phyloP scores from a whole-genome alignment of 164 flowering plant genomes.

The Aristolochia californica region DNA sequence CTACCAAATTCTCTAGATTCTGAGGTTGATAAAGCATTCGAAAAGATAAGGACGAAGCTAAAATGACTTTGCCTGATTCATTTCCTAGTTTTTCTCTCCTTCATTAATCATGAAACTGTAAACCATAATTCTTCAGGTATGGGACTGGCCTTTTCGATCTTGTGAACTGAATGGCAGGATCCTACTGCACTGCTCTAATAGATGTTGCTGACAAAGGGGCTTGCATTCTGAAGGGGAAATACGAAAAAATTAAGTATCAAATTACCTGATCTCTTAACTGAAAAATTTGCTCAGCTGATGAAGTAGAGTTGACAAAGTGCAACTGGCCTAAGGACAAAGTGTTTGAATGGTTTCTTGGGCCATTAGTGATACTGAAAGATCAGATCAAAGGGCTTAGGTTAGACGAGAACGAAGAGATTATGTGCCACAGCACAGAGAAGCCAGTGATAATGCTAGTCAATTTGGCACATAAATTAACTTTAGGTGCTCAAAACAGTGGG shows the following conservation, averaged over 20 bases:
- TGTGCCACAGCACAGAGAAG: slow-evolving; percentile 38
- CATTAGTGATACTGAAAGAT: slow-evolving; percentile 74
- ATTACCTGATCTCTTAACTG: slow-evolving; percentile 28
- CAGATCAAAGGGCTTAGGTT: slow-evolving; percentile 60
- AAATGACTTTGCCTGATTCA: no score
- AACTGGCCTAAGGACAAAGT: slow-evolving; percentile 67
- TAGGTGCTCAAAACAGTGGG: no score
- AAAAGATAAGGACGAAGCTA: no score
- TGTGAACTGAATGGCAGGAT: slow-evolving; percentile 67
- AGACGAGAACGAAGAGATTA: slow-evolving; percentile 52
- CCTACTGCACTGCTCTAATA: slow-evolving; percentile 57
- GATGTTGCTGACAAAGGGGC: slow-evolving; percentile 53
- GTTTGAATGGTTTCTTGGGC: slow-evolving; percentile 78
- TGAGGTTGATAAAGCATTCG: no score
- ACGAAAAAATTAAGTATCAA: slow-evolving; percentile 52
- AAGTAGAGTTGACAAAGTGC: slow-evolving; percentile 38
- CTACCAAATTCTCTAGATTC: no score
- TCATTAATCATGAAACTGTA: background rate
- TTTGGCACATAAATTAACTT: no score
- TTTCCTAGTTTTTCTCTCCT: background rate
- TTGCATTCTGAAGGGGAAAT: slow-evolving; percentile 56
- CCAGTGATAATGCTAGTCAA: slow-evolving; percentile 19
- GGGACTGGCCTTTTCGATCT: slow-evolving; percentile 85
- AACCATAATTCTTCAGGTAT: slow-evolving; percentile 31
- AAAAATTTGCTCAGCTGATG: slow-evolving; percentile 44